These are phyloP conservation scores for Colletotrichum horii DNA, from an alignment of 2,329 filamentous ascomycete genomes.

Conservation along the genomic window DNA sequence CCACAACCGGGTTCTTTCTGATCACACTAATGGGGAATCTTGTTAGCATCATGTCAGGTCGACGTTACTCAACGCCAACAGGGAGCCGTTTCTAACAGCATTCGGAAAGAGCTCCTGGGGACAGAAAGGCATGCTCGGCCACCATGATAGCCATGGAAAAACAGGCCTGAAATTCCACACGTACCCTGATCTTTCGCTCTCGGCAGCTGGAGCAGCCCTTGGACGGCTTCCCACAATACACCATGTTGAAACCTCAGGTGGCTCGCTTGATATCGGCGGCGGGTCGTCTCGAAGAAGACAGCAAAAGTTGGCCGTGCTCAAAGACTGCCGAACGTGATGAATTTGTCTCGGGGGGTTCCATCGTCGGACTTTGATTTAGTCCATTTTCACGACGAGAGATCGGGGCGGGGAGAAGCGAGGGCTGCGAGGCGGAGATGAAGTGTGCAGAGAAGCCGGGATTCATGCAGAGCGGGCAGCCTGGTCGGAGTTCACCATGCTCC, in stretches of 20 bases:
- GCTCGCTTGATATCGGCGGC: background rate
- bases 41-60: background rate
- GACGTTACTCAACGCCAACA: background rate
- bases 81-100: background rate
- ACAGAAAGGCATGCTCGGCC: background rate
- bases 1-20: conserved; percentile 56
- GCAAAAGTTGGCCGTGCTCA: background rate
- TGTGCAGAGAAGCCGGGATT: background rate
- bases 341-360: background rate
- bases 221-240: conserved; percentile 63
- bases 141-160: background rate
- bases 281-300: background rate
- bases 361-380: background rate
- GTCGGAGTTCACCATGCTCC: background rate
- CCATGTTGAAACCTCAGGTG: conserved; percentile 42
- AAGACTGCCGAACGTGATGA: background rate
- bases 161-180: conserved; percentile 28
- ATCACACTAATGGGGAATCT: conserved; percentile 50
- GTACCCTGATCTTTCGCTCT: conserved; percentile 60
- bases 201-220: conserved; percentile 62
- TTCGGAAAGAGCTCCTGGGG: background rate
- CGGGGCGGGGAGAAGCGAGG: background rate
- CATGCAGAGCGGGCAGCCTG: background rate
- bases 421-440: background rate
- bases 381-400: background rate